Conservation (phyloP, 495 filamentous ascomycete species). For the Tuber microsphaerosporum region DNA sequence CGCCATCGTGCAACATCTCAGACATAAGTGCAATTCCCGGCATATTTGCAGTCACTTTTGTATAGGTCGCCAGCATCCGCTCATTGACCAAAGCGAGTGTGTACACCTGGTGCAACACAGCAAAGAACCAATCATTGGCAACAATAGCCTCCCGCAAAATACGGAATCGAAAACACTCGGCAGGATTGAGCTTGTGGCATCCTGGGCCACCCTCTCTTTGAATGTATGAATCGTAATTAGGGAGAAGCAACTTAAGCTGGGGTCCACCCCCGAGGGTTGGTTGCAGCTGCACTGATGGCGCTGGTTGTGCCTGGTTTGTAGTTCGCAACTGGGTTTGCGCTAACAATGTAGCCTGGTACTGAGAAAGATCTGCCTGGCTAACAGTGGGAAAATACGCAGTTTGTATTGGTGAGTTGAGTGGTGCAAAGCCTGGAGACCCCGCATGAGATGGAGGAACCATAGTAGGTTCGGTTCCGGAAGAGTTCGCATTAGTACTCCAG, state of each 20-base stretch:
- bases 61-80: slow-evolving; percentile 16
- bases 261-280: not conserved
- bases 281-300: slow-evolving; percentile 8
- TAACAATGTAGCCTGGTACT: slow-evolving; percentile 1
- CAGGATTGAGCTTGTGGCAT: slow-evolving; percentile 26
- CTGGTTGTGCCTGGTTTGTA: slow-evolving; percentile 2
- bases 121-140: slow-evolving; percentile 33
- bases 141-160: slow-evolving; percentile 29
- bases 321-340: not conserved
- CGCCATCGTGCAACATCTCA: slow-evolving; percentile 31
- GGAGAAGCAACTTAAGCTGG: slow-evolving; percentile 16
- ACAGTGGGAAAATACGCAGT: not conserved
- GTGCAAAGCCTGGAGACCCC: not conserved
- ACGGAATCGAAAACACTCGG: slow-evolving; percentile 33
- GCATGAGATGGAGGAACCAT: not conserved
- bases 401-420: not conserved
- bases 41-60: slow-evolving; percentile 14
- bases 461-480: not conserved
- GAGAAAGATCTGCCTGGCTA: not conserved
- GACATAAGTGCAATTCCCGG: slow-evolving; percentile 26
- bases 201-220: slow-evolving; percentile 29
- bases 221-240: slow-evolving; percentile 27
- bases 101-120: slow-evolving; percentile 30
- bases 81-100: slow-evolving; percentile 23
- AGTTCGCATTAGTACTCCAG: not conserved